Evolutionary conservation across 2,329 filamentous ascomycete genomes (phyloP).

Genomic region (Penicillium griseofulvum): DNA sequence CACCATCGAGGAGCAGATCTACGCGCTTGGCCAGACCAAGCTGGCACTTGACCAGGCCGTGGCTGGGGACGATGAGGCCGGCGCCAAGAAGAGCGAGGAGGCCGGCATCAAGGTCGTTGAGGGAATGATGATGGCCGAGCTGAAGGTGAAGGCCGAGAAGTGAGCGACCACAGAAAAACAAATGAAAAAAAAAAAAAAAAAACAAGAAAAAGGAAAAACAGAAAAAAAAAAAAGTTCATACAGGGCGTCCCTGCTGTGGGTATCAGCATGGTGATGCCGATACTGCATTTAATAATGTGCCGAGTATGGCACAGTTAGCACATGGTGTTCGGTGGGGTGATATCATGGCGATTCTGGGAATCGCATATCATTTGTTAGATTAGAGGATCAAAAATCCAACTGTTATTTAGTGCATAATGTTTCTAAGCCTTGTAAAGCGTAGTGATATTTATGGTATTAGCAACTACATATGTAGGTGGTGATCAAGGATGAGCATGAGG

Average conservation of each 20-base stretch:
- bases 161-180: constrained; percentile 11
- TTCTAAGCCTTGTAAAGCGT: background rate
- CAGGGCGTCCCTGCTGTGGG: constrained; percentile 1
- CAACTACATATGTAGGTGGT: background rate
- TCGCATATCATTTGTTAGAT: constrained; percentile 1
- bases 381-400: constrained; percentile 1
- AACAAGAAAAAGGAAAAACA: background rate
- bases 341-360: constrained; percentile 3
- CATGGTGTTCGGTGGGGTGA: constrained; percentile 4
- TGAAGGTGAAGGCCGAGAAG: constrained; percentile 20
- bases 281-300: constrained; percentile 1
- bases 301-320: background rate
- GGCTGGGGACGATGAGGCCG: constrained; percentile 57
- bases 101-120: constrained; percentile 51
- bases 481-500: background rate
- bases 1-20: constrained; percentile 92
- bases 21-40: constrained; percentile 88
- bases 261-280: constrained; percentile 7
- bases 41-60: constrained; percentile 79
- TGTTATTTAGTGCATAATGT: background rate
- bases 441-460: background rate
- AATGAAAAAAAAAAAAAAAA: background rate
- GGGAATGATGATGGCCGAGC: constrained; percentile 48
- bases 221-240: background rate
- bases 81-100: constrained; percentile 50